Base-by-base conservation (phyloP, 225 moss, liverwort and hornwort genomes). In the Bryoerythrophyllum caledonicum region DNA sequence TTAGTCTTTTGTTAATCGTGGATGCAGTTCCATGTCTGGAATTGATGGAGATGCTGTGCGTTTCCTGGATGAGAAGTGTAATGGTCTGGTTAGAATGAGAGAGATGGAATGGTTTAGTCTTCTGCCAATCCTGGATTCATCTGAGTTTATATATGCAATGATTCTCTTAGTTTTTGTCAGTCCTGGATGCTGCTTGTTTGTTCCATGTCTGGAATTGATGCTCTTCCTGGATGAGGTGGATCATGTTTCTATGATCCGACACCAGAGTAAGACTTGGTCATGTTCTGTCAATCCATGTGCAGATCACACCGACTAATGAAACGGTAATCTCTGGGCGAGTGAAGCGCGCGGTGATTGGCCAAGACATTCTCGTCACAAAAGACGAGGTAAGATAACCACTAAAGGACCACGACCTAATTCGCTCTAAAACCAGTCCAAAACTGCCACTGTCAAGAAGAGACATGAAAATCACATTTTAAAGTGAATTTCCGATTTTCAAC, bases 321-420 rank as follows among this genome's bases (percentile, higher is more conserved):
- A 74, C 82, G 3, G 74, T 84, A 0, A 71, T 84, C 51, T 80
- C 87, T 46, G 87, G 87, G 61, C 82, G 87, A 41, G 84, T 87
- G 65, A 87, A 87, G 60, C 84, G 82, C 44, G 84, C 82, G 54
- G 87, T 87, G 10, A 80, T 84, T 25, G 87, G 87, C n/a, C 84
- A 82, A 74, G 87, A 87, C 55, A 67, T 87, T 68, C 68, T 87
- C 37, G 74, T 82, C 1, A 80, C 72, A 35, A 84, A 76, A 67
- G 19, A 84, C 41, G 87, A 87, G 80, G 87, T 87, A 70, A 14
- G 14, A n/a, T n/a, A n/a, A n/a, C n/a, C n/a, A n/a, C n/a, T n/a
- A n/a, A n/a, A n/a, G n/a, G n/a, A n/a, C n/a, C n/a, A n/a, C n/a
- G n/a, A n/a, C n/a, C n/a, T n/a, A n/a, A n/a, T n/a, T n/a, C n/a